Percentiles rank a stretch among this genome's conserved stretches.
These are phyloP conservation scores for Nakazawaea pomicola DNA, from an alignment of 805 yeast species.

Conservation along the genomic window DNA sequence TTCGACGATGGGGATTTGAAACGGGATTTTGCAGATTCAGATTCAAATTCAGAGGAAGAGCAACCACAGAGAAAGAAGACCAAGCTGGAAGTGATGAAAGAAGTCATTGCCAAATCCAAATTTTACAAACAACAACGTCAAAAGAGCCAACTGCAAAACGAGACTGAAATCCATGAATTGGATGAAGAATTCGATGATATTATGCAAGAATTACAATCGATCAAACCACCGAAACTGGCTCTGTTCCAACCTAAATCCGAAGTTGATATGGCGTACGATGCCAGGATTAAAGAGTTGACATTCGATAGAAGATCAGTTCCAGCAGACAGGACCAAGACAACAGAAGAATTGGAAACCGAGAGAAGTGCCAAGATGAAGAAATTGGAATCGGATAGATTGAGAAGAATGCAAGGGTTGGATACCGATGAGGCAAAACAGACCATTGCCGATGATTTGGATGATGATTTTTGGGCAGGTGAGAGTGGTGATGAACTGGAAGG, in stretches of 20 bases:
- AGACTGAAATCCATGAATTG: constrained; percentile 57
- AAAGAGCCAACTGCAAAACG: constrained; percentile 51
- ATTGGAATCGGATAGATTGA: constrained; percentile 62
- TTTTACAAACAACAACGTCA: constrained; percentile 75
- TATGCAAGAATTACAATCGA: constrained; percentile 33
- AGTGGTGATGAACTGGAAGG: constrained; percentile 44
- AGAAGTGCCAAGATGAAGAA: constrained; percentile 53
- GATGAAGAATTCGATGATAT: constrained; percentile 73
- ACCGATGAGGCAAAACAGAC: constrained; percentile 40
- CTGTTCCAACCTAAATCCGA: constrained; percentile 33
- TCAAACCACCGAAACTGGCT: constrained; percentile 15
- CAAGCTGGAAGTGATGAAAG: constrained; percentile 82
- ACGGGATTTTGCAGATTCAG: constrained; percentile 6
- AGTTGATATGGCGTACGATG: constrained; percentile 52
- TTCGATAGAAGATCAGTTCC: constrained; percentile 76
- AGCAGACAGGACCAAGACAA: constrained; percentile 75
- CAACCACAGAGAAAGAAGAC: constrained; percentile 61
- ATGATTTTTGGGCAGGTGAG: constrained; percentile 61
- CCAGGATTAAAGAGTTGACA: constrained; percentile 58
- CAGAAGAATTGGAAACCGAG: constrained; percentile 61
- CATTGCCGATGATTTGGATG: constrained; percentile 62
- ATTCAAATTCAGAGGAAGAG: constrained; percentile 24
- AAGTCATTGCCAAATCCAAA: constrained; percentile 78
- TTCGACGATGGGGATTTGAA: constrained; percentile 30
- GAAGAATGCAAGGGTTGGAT: constrained; percentile 67